Conservation (phyloP, 306 rosid species). For the Lupinus albus region DNA sequence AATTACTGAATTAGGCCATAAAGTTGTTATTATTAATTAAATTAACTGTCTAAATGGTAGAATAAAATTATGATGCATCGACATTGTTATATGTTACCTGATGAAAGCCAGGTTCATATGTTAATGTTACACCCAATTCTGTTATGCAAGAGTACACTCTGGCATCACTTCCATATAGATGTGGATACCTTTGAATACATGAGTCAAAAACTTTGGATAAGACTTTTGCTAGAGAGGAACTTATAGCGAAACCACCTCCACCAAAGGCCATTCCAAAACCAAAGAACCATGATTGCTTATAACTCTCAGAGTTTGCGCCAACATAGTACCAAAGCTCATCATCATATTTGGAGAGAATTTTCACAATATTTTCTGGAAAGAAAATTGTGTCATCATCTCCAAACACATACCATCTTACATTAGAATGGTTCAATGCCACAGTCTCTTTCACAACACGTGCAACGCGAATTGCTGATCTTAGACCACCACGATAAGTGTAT, state of each 20-base stretch:
- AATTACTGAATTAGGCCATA: too few species aligned
- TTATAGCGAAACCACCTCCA: constrained; percentile 88
- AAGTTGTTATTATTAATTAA: too few species aligned
- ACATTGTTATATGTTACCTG: constrained; percentile 50
- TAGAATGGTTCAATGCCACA: constrained; percentile 53
- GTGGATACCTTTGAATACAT: constrained; percentile 69
- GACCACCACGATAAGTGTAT: constrained; percentile 59
- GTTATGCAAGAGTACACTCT: constrained; percentile 73
- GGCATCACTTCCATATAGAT: constrained; percentile 81
- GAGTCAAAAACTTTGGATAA: constrained; percentile 71
- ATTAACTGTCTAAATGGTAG: too few species aligned
- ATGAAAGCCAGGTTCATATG: constrained; percentile 81
- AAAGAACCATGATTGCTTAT: constrained; percentile 48
- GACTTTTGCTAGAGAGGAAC: constrained; percentile 60
- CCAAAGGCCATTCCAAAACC: constrained; percentile 81
- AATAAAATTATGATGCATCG: too few species aligned
- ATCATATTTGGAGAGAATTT: constrained; percentile 78
- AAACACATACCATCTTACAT: constrained; percentile 86
- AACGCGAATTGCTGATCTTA: constrained; percentile 67
- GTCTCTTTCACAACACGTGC: constrained; percentile 80
- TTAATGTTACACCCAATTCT: constrained; percentile 73
- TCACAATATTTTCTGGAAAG: constrained; percentile 71
- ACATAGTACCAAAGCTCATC: constrained; percentile 72
- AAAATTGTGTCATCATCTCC: constrained; percentile 88
- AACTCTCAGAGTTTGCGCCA: constrained; percentile 69